Evolutionary conservation across 139 green algal genomes (phyloP).

Genomic region (Chara braunii): DNA sequence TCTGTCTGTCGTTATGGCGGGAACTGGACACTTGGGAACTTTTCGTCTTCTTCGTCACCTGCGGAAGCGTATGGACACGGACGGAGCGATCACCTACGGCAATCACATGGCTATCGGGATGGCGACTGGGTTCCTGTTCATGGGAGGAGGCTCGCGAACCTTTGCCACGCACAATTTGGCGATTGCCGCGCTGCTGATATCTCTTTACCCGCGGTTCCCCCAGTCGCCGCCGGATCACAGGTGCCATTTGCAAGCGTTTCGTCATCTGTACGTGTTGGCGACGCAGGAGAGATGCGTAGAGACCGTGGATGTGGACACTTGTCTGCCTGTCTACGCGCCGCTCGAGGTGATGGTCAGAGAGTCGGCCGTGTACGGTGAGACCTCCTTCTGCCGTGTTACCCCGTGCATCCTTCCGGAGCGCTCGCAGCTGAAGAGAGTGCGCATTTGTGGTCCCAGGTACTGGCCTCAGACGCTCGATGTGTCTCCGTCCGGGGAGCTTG

Average conservation of each 20-base stretch:
- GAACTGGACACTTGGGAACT: slow-evolving; percentile 78
- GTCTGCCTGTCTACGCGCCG: slow-evolving; percentile 61
- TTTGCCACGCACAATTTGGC: slow-evolving; percentile 57
- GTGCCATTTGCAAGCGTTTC: slow-evolving; percentile 78
- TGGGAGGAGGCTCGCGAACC: slow-evolving; percentile 64
- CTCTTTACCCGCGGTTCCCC: slow-evolving; percentile 78
- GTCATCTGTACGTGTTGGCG: slow-evolving; percentile 90
- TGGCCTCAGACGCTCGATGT: slow-evolving; percentile 58
- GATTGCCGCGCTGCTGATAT: slow-evolving; percentile 76
- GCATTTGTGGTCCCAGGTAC: slow-evolving; percentile 62
- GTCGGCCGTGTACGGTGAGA: neutral
- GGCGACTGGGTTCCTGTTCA: slow-evolving; percentile 84
- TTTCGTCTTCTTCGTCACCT: slow-evolving; percentile 71
- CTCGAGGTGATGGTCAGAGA: slow-evolving; percentile 44
- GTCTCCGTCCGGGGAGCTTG: neutral
- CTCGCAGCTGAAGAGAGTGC: slow-evolving; percentile 42
- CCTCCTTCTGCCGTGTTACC: slow-evolving; percentile 34
- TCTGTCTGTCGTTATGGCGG: slow-evolving; percentile 76
- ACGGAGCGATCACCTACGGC: slow-evolving; percentile 57
- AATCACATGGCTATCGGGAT: slow-evolving; percentile 71
- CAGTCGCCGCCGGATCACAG: slow-evolving; percentile 69
- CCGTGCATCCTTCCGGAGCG: slow-evolving; percentile 71
- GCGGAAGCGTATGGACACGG: slow-evolving; percentile 44
- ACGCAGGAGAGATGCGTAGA: slow-evolving; percentile 62
- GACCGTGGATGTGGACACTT: slow-evolving; percentile 70